Base-by-base conservation (phyloP, 371 early-diverging fungal species). In the Choanephora cucurbitarum region DNA sequence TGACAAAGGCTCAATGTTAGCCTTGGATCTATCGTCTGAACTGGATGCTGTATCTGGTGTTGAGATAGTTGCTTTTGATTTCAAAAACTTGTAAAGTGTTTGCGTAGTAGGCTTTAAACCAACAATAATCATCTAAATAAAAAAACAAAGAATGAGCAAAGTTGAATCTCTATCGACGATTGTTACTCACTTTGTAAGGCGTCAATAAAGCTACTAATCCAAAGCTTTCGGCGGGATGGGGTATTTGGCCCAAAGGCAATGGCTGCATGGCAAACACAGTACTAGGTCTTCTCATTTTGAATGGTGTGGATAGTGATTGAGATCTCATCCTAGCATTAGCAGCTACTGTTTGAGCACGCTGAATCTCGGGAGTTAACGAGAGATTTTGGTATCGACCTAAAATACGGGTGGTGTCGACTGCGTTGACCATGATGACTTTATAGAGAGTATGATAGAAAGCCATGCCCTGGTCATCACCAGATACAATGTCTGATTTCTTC, bases 381-480 rank as follows among this genome's bases (percentile, higher is more conserved):
- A 79, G 55, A 33, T 76, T 79, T 34, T 83, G 85, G 42, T 85
- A 85, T 43, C 87, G 77, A 18, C 90, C 90, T 6, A 88, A 66
- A 14, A 91, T 80, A 37, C 89, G 75, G 0, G 83, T 85, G 3
- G 89, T 85, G 47, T 83, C 83, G 6, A 84, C 78, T 15, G 83
- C 83, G 48, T 83, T 87, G 13, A 92, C 79, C 79, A 90, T 77
- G 54, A 88, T 73, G 6, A 89, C 78, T 44, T 83, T 84, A 57
- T 86, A 81, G 5, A 88, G 64, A 10, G 82, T 62, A 58, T 92
- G 92, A 57, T 85, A 84, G 65, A 90, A 92, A 0, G 86, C 85
- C 77, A 85, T 83, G 6, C 91, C 90, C 75, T 83, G 80, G 57
- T 89, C 82, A 50, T 92, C 91, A 1, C 81, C 88, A 1, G 88